phyloP scores from a whole-genome alignment of 768 basidiomycete genomes.

The Amanita pseudoporphyria region DNA sequence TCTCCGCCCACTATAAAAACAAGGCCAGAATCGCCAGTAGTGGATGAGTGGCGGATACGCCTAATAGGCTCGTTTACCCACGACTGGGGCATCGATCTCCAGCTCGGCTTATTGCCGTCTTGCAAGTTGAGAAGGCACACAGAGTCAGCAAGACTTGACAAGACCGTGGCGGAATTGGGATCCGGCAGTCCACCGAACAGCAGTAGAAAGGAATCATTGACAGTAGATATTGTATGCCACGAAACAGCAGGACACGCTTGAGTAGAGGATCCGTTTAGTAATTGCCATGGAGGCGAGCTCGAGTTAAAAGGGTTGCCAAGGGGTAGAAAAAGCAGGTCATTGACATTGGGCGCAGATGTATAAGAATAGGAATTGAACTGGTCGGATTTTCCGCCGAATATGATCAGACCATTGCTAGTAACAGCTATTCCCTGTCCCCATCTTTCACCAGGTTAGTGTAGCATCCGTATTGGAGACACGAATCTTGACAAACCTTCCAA shows the following conservation, averaged over 20 bases:
- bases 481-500: constrained; percentile 2
- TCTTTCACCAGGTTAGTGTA: constrained; percentile 27
- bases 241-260: constrained; percentile 55
- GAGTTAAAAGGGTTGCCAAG: constrained; percentile 48
- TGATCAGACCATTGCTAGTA: constrained; percentile 48
- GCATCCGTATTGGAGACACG: neutral
- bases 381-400: constrained; percentile 81
- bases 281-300: constrained; percentile 61
- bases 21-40: constrained; percentile 33
- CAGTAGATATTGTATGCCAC: constrained; percentile 74
- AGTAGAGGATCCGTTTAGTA: constrained; percentile 36
- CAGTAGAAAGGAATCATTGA: constrained; percentile 42
- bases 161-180: constrained; percentile 40
- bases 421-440: constrained; percentile 76
- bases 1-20: constrained; percentile 75
- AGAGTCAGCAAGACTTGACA: constrained; percentile 52
- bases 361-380: constrained; percentile 60
- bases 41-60: constrained; percentile 67
- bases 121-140: constrained; percentile 43
- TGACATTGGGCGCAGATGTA: constrained; percentile 59
- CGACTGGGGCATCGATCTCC: constrained; percentile 33
- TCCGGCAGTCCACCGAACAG: constrained; percentile 74
- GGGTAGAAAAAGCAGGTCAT: constrained; percentile 63
- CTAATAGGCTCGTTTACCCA: constrained; percentile 66
- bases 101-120: constrained; percentile 28